phyloP scores from a whole-genome alignment of 257 asterid species.

The Coffea canephora region DNA sequence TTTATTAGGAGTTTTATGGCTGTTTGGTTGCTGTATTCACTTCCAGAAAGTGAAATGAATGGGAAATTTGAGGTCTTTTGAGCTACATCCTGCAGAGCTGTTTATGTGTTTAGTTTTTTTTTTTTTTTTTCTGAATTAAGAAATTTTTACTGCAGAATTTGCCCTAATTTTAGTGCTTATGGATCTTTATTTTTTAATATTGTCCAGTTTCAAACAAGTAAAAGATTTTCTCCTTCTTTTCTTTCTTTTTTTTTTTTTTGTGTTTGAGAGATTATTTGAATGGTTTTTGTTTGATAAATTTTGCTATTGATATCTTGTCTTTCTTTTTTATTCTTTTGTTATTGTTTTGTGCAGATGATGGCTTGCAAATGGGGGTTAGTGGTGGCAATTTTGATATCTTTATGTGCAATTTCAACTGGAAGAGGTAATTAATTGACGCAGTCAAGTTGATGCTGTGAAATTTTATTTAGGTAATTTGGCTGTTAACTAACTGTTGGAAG shows the following conservation, averaged over 20 bases:
- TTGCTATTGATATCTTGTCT: background rate
- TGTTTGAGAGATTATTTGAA: background rate
- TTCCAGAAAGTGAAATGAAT: background rate
- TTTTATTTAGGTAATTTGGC: background rate
- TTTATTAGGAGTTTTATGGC: background rate
- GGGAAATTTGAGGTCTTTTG: background rate
- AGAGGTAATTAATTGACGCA: conserved; percentile 26
- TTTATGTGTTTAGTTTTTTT: background rate
- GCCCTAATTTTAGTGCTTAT: no score
- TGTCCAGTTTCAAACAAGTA: background rate
- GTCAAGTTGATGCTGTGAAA: background rate
- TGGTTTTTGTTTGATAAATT: background rate
- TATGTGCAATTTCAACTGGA: conserved; percentile 27
- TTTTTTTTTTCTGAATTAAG: background rate
- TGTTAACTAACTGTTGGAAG: background rate
- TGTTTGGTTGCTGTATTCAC: background rate
- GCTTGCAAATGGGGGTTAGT: conserved; percentile 26
- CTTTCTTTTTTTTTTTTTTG: background rate
- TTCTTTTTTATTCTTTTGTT: background rate
- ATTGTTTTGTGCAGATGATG: conserved; percentile 29
- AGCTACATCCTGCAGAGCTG: background rate
- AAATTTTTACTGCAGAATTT: no score
- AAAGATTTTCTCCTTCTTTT: no score
- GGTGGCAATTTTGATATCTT: conserved; percentile 28
- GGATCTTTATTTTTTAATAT: no score